Percentiles rank a stretch among this genome's conserved stretches.
Evolutionary conservation across 768 basidiomycete genomes (phyloP).

Genomic region (Agrocybe chaxingu): DNA sequence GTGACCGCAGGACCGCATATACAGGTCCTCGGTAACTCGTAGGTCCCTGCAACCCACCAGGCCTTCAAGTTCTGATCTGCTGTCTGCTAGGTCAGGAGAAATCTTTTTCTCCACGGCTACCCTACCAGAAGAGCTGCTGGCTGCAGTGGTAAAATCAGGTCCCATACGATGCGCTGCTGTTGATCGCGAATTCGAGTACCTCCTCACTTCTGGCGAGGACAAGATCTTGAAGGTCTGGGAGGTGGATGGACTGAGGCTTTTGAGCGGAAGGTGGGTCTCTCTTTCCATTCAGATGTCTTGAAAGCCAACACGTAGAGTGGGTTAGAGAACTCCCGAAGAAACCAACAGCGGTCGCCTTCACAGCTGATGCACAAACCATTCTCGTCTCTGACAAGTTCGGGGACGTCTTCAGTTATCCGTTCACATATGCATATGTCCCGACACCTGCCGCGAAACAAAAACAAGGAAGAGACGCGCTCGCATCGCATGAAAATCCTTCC

Average conservation of each 20-base stretch:
- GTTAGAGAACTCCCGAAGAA: conserved; percentile 80
- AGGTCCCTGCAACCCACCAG: conserved; percentile 21
- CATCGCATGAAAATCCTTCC: conserved; percentile 69
- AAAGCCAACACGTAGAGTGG: neutral
- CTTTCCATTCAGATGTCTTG: neutral
- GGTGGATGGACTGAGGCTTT: conserved; percentile 47
- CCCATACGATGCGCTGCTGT: conserved; percentile 59
- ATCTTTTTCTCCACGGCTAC: conserved; percentile 43
- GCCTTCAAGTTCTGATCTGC: neutral
- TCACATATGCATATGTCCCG: conserved; percentile 40
- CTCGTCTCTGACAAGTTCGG: conserved; percentile 93
- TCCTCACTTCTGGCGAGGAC: conserved; percentile 74
- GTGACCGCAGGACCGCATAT: conserved; percentile 61
- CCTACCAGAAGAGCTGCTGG: conserved; percentile 25
- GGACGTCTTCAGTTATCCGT: conserved; percentile 81
- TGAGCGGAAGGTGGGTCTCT: conserved; percentile 57
- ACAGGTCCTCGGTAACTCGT: conserved; percentile 56
- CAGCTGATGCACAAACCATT: conserved; percentile 58
- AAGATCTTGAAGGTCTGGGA: conserved; percentile 80
- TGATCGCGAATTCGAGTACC: conserved; percentile 37
- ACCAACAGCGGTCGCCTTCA: conserved; percentile 67
- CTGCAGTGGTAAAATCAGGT: conserved; percentile 41
- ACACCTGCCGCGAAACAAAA: conserved; percentile 21
- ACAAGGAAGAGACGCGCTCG: conserved; percentile 33
- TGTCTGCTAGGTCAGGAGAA: conserved; percentile 46